These are phyloP conservation scores for Mortierella polycephala DNA, from an alignment of 371 early-diverging fungal species.

Conservation along the genomic window DNA sequence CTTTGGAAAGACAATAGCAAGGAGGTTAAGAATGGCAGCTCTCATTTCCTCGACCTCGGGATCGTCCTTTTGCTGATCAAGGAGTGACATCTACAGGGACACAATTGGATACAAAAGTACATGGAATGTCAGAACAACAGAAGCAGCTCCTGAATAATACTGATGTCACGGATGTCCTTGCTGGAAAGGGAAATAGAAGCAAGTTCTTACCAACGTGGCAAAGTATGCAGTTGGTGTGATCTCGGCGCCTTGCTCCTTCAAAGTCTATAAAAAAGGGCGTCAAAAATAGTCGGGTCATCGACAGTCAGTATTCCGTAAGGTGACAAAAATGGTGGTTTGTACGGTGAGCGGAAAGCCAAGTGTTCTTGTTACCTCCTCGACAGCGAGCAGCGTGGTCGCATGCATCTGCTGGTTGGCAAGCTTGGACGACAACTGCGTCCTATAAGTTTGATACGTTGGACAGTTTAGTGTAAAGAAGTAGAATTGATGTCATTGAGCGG, in stretches of 20 bases:
- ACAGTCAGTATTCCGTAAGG: neutral
- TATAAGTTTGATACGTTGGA: neutral
- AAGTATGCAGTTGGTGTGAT: constrained; percentile 87
- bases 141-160: too few relatives aligned
- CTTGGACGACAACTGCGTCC: constrained; percentile 80
- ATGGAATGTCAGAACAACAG: neutral
- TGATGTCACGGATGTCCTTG: too few relatives aligned
- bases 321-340: neutral
- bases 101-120: constrained; percentile 8
- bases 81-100: constrained; percentile 60
- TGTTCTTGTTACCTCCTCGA: constrained; percentile 75
- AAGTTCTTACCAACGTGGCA: constrained; percentile 79
- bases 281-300: neutral
- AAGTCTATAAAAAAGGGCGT: constrained; percentile 60
- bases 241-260: constrained; percentile 76
- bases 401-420: constrained; percentile 81
- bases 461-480: neutral
- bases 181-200: too few relatives aligned
- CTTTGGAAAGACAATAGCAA: constrained; percentile 84
- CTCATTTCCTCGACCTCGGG: constrained; percentile 67
- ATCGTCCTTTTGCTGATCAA: constrained; percentile 79
- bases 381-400: constrained; percentile 84
- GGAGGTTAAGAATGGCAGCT: constrained; percentile 80
- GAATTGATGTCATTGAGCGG: neutral
- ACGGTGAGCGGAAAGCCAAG: neutral